Percentiles rank a stretch among this genome's conserved stretches.
phyloP scores from a whole-genome alignment of 768 basidiomycete species.

The Lepiota venenata region DNA sequence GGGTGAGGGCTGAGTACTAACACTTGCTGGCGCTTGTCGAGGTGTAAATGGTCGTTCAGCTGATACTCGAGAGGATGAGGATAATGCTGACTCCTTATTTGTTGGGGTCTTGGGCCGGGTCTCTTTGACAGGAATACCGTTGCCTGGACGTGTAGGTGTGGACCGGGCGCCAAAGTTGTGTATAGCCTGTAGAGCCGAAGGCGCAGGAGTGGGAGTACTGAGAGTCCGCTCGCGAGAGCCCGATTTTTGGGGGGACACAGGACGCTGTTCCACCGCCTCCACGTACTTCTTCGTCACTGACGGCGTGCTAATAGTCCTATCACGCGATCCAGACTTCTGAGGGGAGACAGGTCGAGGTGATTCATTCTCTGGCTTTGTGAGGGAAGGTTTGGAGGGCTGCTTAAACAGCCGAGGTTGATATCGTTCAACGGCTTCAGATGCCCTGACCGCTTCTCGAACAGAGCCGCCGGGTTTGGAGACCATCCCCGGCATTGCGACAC shows the following conservation, averaged over 20 bases:
- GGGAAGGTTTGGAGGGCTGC: conserved; percentile 2
- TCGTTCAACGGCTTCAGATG: conserved; percentile 14
- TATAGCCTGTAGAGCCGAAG: conserved; percentile 5
- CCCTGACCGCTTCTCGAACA: conserved; percentile 10
- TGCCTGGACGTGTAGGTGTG: not conserved
- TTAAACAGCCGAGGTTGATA: conserved; percentile 14
- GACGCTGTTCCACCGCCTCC: conserved; percentile 35
- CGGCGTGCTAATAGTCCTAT: conserved; percentile 7
- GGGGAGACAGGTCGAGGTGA: conserved; percentile 12
- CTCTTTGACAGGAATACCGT: not conserved
- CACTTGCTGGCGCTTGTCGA: conserved; percentile 18
- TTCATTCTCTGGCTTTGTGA: not conserved
- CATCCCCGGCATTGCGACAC: conserved; percentile 77
- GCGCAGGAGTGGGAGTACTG: conserved; percentile 37
- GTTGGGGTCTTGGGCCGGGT: not conserved
- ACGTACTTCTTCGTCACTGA: conserved; percentile 18
- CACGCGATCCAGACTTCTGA: conserved; percentile 11
- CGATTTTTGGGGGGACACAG: conserved; percentile 34
- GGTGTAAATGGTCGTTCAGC: conserved; percentile 20
- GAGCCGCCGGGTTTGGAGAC: conserved; percentile 20
- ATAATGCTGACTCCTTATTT: not conserved
- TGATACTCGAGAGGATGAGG: conserved; percentile 15
- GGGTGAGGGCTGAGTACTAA: conserved; percentile 22
- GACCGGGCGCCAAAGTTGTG: not conserved
- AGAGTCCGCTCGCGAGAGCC: conserved; percentile 46